Evolutionary conservation across 371 early-diverging fungal species (phyloP).

Genomic region (Dinochytrium kinnereticum): DNA sequence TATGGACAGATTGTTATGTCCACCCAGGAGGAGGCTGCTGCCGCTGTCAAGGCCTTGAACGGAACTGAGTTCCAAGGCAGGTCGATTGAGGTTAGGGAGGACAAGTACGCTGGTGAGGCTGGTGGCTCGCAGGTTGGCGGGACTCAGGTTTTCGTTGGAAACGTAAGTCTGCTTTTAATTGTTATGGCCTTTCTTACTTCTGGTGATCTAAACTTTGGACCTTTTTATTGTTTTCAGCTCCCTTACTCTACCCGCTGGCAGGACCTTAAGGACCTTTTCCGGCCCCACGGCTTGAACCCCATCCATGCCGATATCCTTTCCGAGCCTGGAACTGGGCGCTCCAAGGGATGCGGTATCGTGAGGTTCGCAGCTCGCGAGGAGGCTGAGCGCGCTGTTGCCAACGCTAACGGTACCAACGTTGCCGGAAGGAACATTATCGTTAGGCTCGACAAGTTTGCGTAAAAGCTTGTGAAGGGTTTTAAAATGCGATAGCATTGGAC

Average conservation of each 20-base stretch:
- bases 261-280: conserved; percentile 57
- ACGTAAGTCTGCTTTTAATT: conserved; percentile 34
- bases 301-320: conserved; percentile 50
- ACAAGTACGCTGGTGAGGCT: conserved; percentile 45
- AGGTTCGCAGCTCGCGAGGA: conserved; percentile 69
- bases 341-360: conserved; percentile 66
- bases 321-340: conserved; percentile 50
- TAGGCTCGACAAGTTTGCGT: conserved; percentile 52
- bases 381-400: conserved; percentile 55
- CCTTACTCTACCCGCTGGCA: conserved; percentile 57
- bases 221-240: conserved; percentile 29
- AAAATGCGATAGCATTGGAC: no score
- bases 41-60: conserved; percentile 45
- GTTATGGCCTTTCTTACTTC: background rate
- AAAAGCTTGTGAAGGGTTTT: no score
- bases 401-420: conserved; percentile 44
- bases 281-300: conserved; percentile 50
- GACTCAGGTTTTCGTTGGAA: conserved; percentile 55
- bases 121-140: conserved; percentile 29
- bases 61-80: conserved; percentile 50
- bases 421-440: conserved; percentile 48
- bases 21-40: conserved; percentile 51
- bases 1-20: conserved; percentile 56
- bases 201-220: background rate
- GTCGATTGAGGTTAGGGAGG: conserved; percentile 52